Conservation (phyloP, 2,329 filamentous ascomycete species). For the Hypoxylon sp. region DNA sequence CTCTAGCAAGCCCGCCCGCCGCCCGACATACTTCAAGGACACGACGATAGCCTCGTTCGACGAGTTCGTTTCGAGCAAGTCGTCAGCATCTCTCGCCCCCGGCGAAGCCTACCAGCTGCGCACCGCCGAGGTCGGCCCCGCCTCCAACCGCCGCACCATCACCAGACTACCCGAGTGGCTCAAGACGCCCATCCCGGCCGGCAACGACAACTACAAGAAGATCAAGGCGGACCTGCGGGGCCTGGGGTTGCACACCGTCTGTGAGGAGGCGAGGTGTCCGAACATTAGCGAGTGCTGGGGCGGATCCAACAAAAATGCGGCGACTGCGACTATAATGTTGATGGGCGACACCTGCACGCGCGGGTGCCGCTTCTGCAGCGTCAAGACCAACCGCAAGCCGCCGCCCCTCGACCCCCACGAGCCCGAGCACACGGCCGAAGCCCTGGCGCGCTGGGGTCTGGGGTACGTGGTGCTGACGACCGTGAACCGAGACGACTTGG, state of each 20-base stretch:
- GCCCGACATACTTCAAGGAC: slow-evolving; percentile 73
- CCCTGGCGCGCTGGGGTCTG: slow-evolving; percentile 90
- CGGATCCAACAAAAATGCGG: slow-evolving; percentile 86
- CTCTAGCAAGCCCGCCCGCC: slow-evolving; percentile 49
- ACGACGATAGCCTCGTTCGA: slow-evolving; percentile 69
- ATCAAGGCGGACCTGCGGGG: slow-evolving; percentile 95
- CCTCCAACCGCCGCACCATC: slow-evolving; percentile 73
- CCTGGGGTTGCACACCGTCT: slow-evolving; percentile 92
- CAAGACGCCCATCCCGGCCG: slow-evolving; percentile 92
- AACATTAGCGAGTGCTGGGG: slow-evolving; percentile 99
- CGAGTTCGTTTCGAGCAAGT: slow-evolving; percentile 67
- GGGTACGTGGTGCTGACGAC: slow-evolving; percentile 96
- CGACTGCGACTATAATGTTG: slow-evolving; percentile 98
- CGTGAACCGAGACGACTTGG: slow-evolving; percentile 93
- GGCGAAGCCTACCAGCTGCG: slow-evolving; percentile 72
- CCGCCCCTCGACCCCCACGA: slow-evolving; percentile 93
- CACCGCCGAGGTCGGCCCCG: slow-evolving; percentile 75
- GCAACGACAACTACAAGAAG: slow-evolving; percentile 87
- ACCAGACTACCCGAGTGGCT: slow-evolving; percentile 91
- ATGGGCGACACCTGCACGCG: slow-evolving; percentile 99
- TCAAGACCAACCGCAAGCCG: slow-evolving; percentile 86
- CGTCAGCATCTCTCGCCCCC: slow-evolving; percentile 60
- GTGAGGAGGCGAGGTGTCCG: slow-evolving; percentile 96
- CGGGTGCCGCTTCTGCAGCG: slow-evolving; percentile 96
- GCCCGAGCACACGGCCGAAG: slow-evolving; percentile 96